These are phyloP conservation scores for Helicostylum pulchrum DNA, from an alignment of 192 early-diverging fungal genomes.

Conservation along the genomic window DNA sequence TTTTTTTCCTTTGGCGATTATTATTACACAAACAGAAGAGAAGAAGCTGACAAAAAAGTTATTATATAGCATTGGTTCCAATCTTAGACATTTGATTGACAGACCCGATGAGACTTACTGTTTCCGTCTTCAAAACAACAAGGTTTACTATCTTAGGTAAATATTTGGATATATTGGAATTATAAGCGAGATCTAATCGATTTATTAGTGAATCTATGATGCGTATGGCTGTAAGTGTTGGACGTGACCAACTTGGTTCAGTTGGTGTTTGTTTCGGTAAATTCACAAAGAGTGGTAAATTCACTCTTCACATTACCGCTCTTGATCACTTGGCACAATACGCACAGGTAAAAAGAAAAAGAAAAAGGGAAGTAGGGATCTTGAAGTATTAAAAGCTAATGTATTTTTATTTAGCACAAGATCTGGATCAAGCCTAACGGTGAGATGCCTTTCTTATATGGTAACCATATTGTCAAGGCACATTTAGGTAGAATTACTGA, in stretches of 20 bases:
- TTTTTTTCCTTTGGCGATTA: background rate
- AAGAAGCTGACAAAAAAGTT: constrained; percentile 6
- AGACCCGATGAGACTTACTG: constrained; percentile 95
- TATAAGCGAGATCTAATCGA: background rate
- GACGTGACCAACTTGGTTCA: constrained; percentile 83
- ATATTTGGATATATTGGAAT: background rate
- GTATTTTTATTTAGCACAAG: constrained; percentile 68
- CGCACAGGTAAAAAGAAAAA: constrained; percentile 65
- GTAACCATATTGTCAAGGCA: constrained; percentile 96
- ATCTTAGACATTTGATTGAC: constrained; percentile 93
- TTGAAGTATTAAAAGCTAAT: background rate
- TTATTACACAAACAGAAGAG: background rate
- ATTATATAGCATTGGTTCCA: constrained; percentile 78
- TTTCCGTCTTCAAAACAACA: constrained; percentile 91
- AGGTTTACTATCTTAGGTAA: constrained; percentile 96
- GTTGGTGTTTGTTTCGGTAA: constrained; percentile 98
- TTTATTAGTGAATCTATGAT: constrained; percentile 77
- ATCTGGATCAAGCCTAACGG: constrained; percentile 99
- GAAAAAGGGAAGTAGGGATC: background rate
- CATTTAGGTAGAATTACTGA: constrained; percentile 97
- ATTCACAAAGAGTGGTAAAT: constrained; percentile 97
- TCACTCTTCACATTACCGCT: constrained; percentile 91
- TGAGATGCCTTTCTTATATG: constrained; percentile 98
- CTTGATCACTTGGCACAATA: constrained; percentile 93
- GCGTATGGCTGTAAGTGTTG: constrained; percentile 79